Conservation (phyloP, 179 eudicot species). For the Nepenthes alata region DNA sequence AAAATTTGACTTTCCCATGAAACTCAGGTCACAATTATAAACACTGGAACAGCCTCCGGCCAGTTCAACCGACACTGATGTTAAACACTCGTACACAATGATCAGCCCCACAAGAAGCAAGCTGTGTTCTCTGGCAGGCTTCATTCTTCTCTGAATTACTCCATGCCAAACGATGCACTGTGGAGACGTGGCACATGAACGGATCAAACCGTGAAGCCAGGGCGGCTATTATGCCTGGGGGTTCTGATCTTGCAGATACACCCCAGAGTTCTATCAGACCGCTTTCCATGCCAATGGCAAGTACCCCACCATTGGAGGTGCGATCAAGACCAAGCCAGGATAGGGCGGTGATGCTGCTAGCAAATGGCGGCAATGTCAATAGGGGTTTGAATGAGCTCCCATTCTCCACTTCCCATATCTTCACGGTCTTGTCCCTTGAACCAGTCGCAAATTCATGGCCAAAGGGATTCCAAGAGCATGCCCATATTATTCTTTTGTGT, state of each 20-base stretch:
- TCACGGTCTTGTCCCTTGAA: slow-evolving; percentile 84
- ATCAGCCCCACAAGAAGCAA: slow-evolving; percentile 95
- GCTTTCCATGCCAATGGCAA: slow-evolving; percentile 81
- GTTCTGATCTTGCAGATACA: slow-evolving; percentile 13
- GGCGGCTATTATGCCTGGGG: slow-evolving; percentile 17
- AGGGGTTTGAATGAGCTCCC: slow-evolving; percentile 41
- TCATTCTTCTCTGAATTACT: slow-evolving; percentile 33
- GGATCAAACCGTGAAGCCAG: slow-evolving; percentile 42
- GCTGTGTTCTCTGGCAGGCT: slow-evolving; percentile 32
- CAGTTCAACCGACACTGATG: slow-evolving; percentile 25
- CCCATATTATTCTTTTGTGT: slow-evolving; percentile 92
- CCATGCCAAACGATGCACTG: slow-evolving; percentile 75
- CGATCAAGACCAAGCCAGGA: slow-evolving; percentile 70
- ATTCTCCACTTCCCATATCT: slow-evolving; percentile 60
- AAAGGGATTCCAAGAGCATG: slow-evolving; percentile 87
- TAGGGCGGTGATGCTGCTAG: slow-evolving; percentile 63
- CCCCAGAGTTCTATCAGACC: slow-evolving; percentile 76
- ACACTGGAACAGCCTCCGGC: neutral
- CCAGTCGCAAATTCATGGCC: slow-evolving; percentile 80
- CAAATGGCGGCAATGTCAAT: slow-evolving; percentile 49
- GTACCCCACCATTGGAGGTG: slow-evolving; percentile 36
- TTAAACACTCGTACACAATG: slow-evolving; percentile 71
- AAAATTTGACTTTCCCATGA: too few relatives aligned
- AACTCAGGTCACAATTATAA: neutral
- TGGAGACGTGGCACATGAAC: slow-evolving; percentile 59